phyloP scores from a whole-genome alignment of 2,329 filamentous ascomycete species.

The Neoarthrinium moseri region DNA sequence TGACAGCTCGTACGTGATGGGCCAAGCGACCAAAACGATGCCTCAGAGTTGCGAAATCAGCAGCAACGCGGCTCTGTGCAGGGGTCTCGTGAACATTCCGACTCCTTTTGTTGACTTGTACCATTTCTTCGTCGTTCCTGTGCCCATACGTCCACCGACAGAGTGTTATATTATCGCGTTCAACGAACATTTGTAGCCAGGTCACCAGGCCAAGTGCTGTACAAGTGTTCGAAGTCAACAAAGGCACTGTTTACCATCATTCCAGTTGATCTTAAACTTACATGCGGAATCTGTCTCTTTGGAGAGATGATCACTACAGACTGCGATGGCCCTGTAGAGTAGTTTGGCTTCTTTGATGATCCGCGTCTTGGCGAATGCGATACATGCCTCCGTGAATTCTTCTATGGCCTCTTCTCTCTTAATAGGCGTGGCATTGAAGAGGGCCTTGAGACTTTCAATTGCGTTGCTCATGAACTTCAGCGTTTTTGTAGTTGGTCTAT shows the following conservation, averaged over 20 bases:
- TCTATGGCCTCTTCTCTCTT: not conserved
- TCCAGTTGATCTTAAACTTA: too few species aligned
- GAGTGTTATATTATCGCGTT: not conserved
- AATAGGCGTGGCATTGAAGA: conserved; percentile 7
- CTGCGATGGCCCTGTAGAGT: not conserved
- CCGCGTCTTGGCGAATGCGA: conserved; percentile 14
- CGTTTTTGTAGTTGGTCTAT: conserved; percentile 24
- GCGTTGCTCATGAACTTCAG: conserved; percentile 26
- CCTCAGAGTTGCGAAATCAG: conserved; percentile 26
- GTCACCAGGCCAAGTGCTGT: not conserved
- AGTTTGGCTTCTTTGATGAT: conserved; percentile 14
- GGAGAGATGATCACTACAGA: conserved; percentile 1
- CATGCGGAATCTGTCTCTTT: not conserved
- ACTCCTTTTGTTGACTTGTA: not conserved
- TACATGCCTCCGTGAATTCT: conserved; percentile 18
- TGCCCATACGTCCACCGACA: conserved; percentile 7
- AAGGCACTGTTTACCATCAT: too few species aligned
- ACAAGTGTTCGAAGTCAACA: too few species aligned
- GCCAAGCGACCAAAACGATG: conserved; percentile 46
- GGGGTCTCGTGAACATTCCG: not conserved
- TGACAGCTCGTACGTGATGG: conserved; percentile 37
- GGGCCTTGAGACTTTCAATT: conserved; percentile 17
- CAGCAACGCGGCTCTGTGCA: not conserved
- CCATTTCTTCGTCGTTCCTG: conserved; percentile 4
- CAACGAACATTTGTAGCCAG: conserved; percentile 6